Base-by-base conservation (phyloP, 352 stramenopile genomes). In the Phytopythium delawarense region DNA sequence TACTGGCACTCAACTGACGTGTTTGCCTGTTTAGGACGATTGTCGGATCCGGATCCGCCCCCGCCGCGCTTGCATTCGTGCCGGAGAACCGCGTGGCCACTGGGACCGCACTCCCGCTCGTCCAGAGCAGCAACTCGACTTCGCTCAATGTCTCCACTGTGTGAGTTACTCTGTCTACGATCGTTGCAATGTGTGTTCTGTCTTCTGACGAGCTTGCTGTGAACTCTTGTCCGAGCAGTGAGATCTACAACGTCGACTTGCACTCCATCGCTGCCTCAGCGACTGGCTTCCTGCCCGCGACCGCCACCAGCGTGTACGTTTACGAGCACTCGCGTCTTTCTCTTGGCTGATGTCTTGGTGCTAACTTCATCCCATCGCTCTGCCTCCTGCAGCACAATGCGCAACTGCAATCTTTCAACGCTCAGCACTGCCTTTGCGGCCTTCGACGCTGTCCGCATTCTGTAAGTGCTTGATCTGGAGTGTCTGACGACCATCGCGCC, bases 401-500 rank as follows among this genome's bases (percentile, higher is more conserved):
- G 60, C 23, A 74, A 78, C 49, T 86, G 74, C 67, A 86, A 81
- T 59, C 72, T 88, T 23, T 75, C 63, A 23, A 66, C 50, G 42
- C 63, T 82, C 1, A 48, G 55, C 6, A 60, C 23, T 23, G 62
- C 62, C 21, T 84, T 88, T 12, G 54, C 64, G 5, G 48, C 64
- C 16, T 72, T 72, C 61, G 65, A 37, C 28, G 51, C 40, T 30
- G 30, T 87, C 4, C 54, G 69, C 34, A 68, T 68, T 40, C 53
- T 87, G 62, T 79, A 87, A 35, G 58, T 79, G 30, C 7, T 69
- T 30, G 7, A 46, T 45, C 5, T 37, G 15, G 46, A 28, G 1
- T 23, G 40, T 46, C 6, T 20, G 16, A 46, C 40, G 40, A 46
- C 9, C 21, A 6, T 11, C 32, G 20, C 5, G 9, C 30, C 4